These are phyloP conservation scores for Candida maris DNA, from an alignment of 805 yeast genomes.

Conservation along the genomic window DNA sequence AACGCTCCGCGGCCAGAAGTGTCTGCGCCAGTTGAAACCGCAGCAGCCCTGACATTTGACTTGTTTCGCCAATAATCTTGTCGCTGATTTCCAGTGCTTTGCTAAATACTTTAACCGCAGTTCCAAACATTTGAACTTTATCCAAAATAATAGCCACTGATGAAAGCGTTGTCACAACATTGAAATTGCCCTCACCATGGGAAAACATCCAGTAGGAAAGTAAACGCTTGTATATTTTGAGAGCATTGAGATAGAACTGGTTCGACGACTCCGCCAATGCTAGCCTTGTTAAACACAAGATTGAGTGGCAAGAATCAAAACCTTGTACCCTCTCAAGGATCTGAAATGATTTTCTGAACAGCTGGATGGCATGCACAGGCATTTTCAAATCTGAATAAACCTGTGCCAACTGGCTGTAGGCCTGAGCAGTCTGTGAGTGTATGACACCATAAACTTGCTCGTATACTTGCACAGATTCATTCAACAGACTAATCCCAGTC, in stretches of 20 bases:
- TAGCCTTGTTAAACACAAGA: constrained; percentile 68
- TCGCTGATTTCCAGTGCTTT: constrained; percentile 51
- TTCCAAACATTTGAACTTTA: constrained; percentile 42
- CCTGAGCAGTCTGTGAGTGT: constrained; percentile 74
- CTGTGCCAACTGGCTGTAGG: constrained; percentile 63
- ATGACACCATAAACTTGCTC: constrained; percentile 83
- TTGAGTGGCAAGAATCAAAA: constrained; percentile 71
- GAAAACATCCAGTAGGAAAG: constrained; percentile 53
- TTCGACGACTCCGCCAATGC: constrained; percentile 67
- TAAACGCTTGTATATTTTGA: constrained; percentile 60
- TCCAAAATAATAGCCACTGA: constrained; percentile 60
- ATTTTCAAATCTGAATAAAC: constrained; percentile 59
- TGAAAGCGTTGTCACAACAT: constrained; percentile 57
- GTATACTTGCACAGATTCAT: constrained; percentile 66
- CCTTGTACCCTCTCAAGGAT: constrained; percentile 81
- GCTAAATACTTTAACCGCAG: constrained; percentile 51
- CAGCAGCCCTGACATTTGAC: constrained; percentile 61
- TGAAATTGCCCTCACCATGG: constrained; percentile 68
- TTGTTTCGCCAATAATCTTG: constrained; percentile 50
- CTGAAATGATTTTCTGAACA: constrained; percentile 64
- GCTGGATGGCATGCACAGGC: constrained; percentile 54
- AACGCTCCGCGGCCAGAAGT: constrained; percentile 48
- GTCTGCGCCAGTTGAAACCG: constrained; percentile 68
- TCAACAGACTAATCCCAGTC: constrained; percentile 60
- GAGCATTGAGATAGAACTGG: constrained; percentile 55